A percentile compares a stretch with the other conserved stretches of the same genome.
phyloP scores from a whole-genome alignment of 2,329 filamentous ascomycete species.

The Aureobasidium subglaciale region DNA sequence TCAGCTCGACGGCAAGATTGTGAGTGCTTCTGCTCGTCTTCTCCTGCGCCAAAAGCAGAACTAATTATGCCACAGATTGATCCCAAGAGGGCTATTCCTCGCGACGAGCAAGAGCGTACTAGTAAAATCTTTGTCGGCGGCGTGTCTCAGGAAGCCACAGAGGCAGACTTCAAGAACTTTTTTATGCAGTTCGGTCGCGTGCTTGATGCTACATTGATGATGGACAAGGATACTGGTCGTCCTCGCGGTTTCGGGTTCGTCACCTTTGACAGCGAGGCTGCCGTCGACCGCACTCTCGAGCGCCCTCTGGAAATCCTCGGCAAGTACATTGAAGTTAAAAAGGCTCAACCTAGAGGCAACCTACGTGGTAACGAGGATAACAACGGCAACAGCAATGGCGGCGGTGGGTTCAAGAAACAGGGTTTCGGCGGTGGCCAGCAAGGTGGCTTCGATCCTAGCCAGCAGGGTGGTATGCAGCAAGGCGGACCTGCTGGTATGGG shows the following conservation, averaged over 20 bases:
- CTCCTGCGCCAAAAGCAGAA: neutral
- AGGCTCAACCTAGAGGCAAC: constrained; percentile 90
- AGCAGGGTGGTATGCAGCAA: constrained; percentile 27
- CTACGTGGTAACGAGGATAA: constrained; percentile 82
- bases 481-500: constrained; percentile 22
- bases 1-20: constrained; percentile 95
- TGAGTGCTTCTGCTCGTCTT: constrained; percentile 44
- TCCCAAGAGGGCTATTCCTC: constrained; percentile 91
- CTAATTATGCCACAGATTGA: constrained; percentile 62
- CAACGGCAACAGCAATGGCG: constrained; percentile 40
- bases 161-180: constrained; percentile 92
- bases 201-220: constrained; percentile 97
- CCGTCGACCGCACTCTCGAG: constrained; percentile 84
- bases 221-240: constrained; percentile 98
- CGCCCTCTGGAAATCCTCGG: constrained; percentile 84
- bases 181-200: constrained; percentile 96
- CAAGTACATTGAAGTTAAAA: constrained; percentile 97
- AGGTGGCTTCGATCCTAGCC: constrained; percentile 24
- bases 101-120: constrained; percentile 96
- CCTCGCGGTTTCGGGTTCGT: constrained; percentile 96
- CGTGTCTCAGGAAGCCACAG: constrained; percentile 93
- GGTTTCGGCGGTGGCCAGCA: constrained; percentile 32
- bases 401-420: constrained; percentile 34
- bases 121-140: constrained; percentile 98
- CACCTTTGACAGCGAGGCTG: constrained; percentile 92